Conservation (phyloP, 306 rosid species). For the Prosopis cineraria region DNA sequence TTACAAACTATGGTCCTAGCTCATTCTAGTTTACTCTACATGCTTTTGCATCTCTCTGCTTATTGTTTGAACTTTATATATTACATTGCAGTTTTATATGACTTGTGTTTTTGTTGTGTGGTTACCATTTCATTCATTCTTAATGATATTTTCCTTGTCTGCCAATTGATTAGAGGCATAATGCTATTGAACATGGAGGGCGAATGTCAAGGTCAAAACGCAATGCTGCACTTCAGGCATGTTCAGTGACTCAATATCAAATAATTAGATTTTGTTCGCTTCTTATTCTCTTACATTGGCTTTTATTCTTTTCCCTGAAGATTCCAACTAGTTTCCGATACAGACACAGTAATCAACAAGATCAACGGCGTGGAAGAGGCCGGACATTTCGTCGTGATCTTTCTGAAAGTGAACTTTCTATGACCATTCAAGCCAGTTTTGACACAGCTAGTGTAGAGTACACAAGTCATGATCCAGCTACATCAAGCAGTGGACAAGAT, state of each 20-base stretch:
- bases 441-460: constrained; percentile 65
- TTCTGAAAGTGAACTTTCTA: constrained; percentile 75
- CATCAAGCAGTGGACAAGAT: constrained; percentile 53
- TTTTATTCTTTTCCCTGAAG: constrained; percentile 39
- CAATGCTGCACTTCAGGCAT: constrained; percentile 95
- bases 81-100: constrained; percentile 4
- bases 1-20: neutral
- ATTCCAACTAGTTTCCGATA: constrained; percentile 90
- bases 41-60: constrained; percentile 24
- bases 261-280: constrained; percentile 9
- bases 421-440: constrained; percentile 86
- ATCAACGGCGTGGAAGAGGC: constrained; percentile 73
- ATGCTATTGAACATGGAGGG: constrained; percentile 90
- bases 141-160: constrained; percentile 30
- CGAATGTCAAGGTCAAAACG: constrained; percentile 93
- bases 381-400: constrained; percentile 64
- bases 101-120: neutral
- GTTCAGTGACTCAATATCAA: neutral
- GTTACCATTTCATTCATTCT: constrained; percentile 27
- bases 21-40: neutral
- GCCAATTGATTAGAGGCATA: constrained; percentile 70
- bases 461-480: constrained; percentile 37
- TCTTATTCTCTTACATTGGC: constrained; percentile 1
- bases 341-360: constrained; percentile 67
- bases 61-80: constrained; percentile 17